Evolutionary conservation across 1,284 basidiomycete genomes (phyloP), one percentile per base, ranked within the genome.

Genomic region (Apiotrichum montevideense): DNA sequence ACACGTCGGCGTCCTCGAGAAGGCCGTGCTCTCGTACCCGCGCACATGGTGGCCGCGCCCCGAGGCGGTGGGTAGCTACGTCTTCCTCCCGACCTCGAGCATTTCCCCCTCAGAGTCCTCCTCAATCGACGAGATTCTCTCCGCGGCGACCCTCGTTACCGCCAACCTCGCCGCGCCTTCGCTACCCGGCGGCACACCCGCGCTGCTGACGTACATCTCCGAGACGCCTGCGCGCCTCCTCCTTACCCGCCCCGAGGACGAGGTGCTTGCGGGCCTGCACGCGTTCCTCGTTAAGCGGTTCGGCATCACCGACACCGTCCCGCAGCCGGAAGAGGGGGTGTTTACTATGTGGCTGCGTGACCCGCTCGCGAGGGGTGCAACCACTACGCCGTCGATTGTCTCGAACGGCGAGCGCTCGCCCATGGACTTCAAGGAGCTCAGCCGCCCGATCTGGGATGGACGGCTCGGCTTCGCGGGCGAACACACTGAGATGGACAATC

Each of bases 381-480:
- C 80, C 0, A 78, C 79, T 3, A 79, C 80, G 8, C 80, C 80
- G 0, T 69, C 74, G 5, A 72, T 75, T n/a, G 63, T 77, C 14
- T 63, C 71, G 13, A 61, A 64, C 15, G 73, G 73, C n/a, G 74
- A 71, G 58, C 52, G 73, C 11, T 67, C 69, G 35, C 80, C 80
- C 4, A 64, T 80, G 64, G 79, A 80, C 67, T 79, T 80, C 55
- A 73, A 77, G 52, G 71, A 77, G 65, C 72, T 81, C 6, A 63
- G 70, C 0, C 64, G 77, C 52, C 72, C 77, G 1, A 64, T 74
- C 3, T 81, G 79, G 77, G 71, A 63, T 3, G 79, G 79, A 0
- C 60, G 64, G 3, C 68, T 82, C 1, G 77, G 79, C 0, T 82
- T 80, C 40, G 80, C 80, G 13, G 81, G 81, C 10, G 81, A 82